Percentiles rank a stretch among this genome's conserved stretches.
phyloP scores from a whole-genome alignment of 805 yeast genomes.

The Candida fluviatilis region DNA sequence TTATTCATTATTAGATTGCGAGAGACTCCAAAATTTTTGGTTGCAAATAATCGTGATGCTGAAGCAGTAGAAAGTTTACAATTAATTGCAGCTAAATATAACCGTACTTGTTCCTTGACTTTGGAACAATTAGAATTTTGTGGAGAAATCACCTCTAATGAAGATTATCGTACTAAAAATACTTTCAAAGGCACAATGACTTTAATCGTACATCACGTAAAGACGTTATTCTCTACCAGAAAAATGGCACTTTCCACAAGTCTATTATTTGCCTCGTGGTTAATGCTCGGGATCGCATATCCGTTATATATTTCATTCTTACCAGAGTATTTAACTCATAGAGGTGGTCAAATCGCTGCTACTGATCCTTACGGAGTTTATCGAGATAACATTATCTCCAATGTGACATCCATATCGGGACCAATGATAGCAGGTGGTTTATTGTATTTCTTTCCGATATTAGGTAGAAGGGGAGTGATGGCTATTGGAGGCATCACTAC shows the following conservation, averaged over 20 bases:
- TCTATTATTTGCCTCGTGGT: constrained; percentile 46
- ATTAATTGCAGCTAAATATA: constrained; percentile 44
- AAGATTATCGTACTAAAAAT: constrained; percentile 17
- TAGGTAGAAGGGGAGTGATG: constrained; percentile 59
- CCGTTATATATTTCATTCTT: constrained; percentile 52
- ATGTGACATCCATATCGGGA: constrained; percentile 46
- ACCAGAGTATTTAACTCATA: constrained; percentile 46
- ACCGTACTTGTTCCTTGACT: constrained; percentile 40
- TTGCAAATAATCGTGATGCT: constrained; percentile 49
- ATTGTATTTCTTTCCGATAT: constrained; percentile 18
- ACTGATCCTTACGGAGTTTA: constrained; percentile 35
- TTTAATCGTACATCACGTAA: constrained; percentile 31
- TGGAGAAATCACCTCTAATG: constrained; percentile 32
- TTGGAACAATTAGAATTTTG: constrained; percentile 41
- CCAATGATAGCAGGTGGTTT: constrained; percentile 49
- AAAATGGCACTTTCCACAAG: constrained; percentile 38
- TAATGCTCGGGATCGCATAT: constrained; percentile 51
- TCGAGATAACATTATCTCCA: constrained; percentile 46
- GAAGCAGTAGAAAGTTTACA: constrained; percentile 43
- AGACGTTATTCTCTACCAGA: constrained; percentile 40
- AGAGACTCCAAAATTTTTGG: constrained; percentile 56
- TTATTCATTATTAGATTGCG: constrained; percentile 33
- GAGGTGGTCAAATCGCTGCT: constrained; percentile 48
- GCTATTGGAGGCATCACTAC: constrained; percentile 48
- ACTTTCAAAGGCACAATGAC: constrained; percentile 17